Conservation (phyloP, 2,329 filamentous ascomycete species). For the Colletotrichum tropicale region DNA sequence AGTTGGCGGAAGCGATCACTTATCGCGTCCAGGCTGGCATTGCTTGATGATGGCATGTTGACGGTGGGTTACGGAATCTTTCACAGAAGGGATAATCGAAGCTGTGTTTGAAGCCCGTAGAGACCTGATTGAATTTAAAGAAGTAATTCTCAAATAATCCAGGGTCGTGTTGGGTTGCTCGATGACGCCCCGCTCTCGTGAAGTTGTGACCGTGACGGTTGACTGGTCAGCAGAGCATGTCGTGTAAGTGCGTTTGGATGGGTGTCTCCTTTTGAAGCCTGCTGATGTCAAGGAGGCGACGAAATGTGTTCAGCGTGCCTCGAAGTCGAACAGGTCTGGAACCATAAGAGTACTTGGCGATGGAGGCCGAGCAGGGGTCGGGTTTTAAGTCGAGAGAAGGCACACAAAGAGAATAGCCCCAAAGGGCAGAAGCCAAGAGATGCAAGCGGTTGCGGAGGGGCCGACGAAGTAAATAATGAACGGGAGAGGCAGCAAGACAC, state of each 20-base stretch:
- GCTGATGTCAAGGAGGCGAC: neutral
- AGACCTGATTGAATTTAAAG: neutral
- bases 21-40: neutral
- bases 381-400: neutral
- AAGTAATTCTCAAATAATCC: neutral
- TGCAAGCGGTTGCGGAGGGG: neutral
- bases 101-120: neutral
- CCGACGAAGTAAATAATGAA: neutral
- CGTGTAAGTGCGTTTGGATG: neutral
- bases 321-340: neutral
- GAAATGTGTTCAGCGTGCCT: neutral
- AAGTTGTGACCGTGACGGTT: neutral
- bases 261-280: neutral
- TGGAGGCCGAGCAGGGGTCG: too few relatives aligned
- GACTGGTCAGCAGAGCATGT: neutral
- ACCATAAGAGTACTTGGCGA: neutral
- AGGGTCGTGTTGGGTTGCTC: neutral
- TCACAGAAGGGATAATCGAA: neutral
- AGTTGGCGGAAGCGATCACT: constrained; percentile 13
- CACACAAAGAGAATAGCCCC: neutral
- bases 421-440: neutral
- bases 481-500: neutral
- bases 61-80: neutral
- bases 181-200: neutral
- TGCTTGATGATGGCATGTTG: neutral